Evolutionary conservation across 164 flowering plant species (phyloP).

Genomic region (Akebia trifoliata): DNA sequence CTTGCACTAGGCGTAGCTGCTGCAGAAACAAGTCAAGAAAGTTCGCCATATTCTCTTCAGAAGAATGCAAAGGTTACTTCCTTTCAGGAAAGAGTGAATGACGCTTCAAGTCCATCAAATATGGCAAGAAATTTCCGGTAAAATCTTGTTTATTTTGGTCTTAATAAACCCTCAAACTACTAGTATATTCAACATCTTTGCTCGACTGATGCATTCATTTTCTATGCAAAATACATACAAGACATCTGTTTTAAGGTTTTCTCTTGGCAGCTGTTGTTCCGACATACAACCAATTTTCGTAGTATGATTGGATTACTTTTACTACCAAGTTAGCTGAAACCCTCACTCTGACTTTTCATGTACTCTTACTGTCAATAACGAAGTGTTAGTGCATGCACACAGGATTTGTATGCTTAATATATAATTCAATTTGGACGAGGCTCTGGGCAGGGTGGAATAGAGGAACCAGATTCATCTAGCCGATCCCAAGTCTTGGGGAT

Average conservation of each 20-base stretch:
- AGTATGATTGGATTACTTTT: too few species aligned
- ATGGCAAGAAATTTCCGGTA: slow-evolving; percentile 85
- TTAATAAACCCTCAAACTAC: neutral
- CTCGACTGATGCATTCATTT: neutral
- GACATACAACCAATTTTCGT: too few species aligned
- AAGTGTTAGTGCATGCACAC: too few species aligned
- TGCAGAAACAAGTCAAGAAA: slow-evolving; percentile 58
- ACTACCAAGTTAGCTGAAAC: too few species aligned
- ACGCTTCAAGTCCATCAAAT: slow-evolving; percentile 48
- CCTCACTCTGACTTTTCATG: too few species aligned
- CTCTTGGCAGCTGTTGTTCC: too few species aligned
- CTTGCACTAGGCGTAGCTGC: slow-evolving; percentile 69
- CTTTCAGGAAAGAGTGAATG: slow-evolving; percentile 56
- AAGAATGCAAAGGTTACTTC: slow-evolving; percentile 37
- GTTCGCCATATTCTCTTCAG: slow-evolving; percentile 32
- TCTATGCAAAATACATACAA: neutral
- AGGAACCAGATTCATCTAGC: too few species aligned
- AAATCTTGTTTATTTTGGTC: slow-evolving; percentile 15
- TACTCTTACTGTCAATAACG: too few species aligned
- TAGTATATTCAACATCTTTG: neutral
- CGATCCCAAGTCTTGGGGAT: too few species aligned
- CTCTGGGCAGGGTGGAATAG: too few species aligned
- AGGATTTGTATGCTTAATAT: too few species aligned
- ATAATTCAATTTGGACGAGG: too few species aligned
- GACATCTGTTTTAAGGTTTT: neutral